Conservation (phyloP, 2,329 filamentous ascomycete species). For the Lecanicillium sp. region DNA sequence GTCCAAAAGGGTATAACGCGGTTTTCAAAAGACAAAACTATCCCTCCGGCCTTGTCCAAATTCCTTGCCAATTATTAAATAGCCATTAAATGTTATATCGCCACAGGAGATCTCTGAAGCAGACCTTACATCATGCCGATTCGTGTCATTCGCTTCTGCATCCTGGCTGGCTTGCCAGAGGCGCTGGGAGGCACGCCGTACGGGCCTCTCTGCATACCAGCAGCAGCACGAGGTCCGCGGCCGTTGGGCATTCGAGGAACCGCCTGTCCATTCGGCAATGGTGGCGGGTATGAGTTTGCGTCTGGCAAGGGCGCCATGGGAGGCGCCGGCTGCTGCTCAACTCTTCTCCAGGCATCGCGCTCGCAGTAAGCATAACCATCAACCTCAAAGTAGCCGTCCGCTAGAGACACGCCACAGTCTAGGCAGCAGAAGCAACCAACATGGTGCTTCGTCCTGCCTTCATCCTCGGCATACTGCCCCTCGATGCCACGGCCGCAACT, state of each 20-base stretch:
- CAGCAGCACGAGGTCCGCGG: constrained; percentile 7
- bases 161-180: constrained; percentile 26
- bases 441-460: constrained; percentile 71
- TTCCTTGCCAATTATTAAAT: no score
- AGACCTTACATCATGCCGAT: constrained; percentile 44
- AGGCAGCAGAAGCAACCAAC: constrained; percentile 77
- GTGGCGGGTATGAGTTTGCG: background rate
- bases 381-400: constrained; percentile 87
- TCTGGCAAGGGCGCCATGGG: constrained; percentile 4
- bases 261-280: background rate
- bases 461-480: constrained; percentile 85
- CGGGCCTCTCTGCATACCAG: constrained; percentile 11
- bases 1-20: no score
- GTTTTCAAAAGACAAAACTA: no score
- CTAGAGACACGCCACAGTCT: constrained; percentile 65
- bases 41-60: no score
- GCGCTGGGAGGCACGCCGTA: constrained; percentile 23
- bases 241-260: constrained; percentile 17
- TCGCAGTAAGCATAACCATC: constrained; percentile 77
- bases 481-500: constrained; percentile 81
- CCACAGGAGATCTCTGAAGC: no score
- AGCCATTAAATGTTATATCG: no score
- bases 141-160: constrained; percentile 51
- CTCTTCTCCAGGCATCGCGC: constrained; percentile 62
- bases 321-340: constrained; percentile 22